Conservation (phyloP, 164 flowering plant genomes). For the Umbellularia californica region DNA sequence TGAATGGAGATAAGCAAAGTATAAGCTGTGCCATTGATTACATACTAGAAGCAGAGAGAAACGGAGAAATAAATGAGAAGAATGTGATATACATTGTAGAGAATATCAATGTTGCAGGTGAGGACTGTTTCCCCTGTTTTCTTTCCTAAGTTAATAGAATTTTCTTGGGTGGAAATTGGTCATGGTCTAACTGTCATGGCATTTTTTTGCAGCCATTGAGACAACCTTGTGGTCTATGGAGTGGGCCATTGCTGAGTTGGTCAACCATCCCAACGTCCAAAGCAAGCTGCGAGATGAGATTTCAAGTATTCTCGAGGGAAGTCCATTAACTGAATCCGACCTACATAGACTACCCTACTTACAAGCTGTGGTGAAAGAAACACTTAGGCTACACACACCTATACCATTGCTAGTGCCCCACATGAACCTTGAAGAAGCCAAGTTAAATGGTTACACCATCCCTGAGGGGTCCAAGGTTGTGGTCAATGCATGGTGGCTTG, state of each 20-base stretch:
- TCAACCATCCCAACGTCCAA: slow-evolving; percentile 56
- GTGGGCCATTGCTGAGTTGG: slow-evolving; percentile 73
- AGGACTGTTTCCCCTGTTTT: neutral
- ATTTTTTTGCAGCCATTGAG: slow-evolving; percentile 11
- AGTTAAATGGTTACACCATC: slow-evolving; percentile 50
- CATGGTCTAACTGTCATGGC: neutral
- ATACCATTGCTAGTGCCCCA: slow-evolving; percentile 67
- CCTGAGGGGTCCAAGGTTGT: slow-evolving; percentile 61
- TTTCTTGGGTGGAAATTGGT: neutral
- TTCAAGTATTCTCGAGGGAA: slow-evolving; percentile 29
- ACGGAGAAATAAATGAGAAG: slow-evolving; percentile 60
- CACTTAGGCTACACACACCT: slow-evolving; percentile 51
- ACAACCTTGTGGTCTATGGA: slow-evolving; percentile 72
- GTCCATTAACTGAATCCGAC: slow-evolving; percentile 45
- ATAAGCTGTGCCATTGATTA: slow-evolving; percentile 64
- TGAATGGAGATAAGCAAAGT: slow-evolving; percentile 42
- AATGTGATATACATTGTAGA: slow-evolving; percentile 72
- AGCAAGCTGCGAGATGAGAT: slow-evolving; percentile 47
- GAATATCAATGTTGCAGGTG: slow-evolving; percentile 64
- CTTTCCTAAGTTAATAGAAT: neutral
- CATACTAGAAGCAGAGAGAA: slow-evolving; percentile 55
- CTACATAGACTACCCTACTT: slow-evolving; percentile 46
- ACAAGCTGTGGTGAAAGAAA: slow-evolving; percentile 58
- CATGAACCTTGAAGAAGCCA: slow-evolving; percentile 65
- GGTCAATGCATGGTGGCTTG: slow-evolving; percentile 79